A percentile compares a stretch with the other conserved stretches of the same genome.
These are phyloP conservation scores for Phlyctochytrium bullatum DNA, from an alignment of 192 early-diverging fungal genomes.

Conservation along the genomic window DNA sequence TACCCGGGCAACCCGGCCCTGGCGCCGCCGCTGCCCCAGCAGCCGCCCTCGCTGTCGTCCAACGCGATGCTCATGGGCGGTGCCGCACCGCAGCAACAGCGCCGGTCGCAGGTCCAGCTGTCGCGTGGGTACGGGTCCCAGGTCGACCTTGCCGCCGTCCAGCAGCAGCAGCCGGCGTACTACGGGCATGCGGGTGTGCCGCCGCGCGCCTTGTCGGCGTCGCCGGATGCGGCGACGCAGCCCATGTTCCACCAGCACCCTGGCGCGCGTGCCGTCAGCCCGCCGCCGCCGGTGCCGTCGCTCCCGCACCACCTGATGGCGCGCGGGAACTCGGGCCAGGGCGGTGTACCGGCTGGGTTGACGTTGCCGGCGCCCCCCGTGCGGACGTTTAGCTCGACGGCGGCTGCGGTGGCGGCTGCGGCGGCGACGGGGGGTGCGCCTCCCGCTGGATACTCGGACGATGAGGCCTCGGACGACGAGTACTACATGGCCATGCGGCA, in stretches of 20 bases:
- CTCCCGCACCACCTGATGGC: not conserved
- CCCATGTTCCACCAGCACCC: too few species aligned
- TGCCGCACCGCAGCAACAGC: too few species aligned
- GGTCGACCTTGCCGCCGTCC: not conserved
- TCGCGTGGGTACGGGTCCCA: not conserved
- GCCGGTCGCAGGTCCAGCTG: not conserved
- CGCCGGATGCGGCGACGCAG: not conserved
- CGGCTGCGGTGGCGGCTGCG: not conserved
- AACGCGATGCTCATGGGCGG: too few species aligned
- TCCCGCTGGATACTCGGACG: not conserved
- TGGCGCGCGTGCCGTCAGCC: not conserved
- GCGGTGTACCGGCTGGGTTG: too few species aligned
- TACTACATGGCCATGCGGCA: too few species aligned
- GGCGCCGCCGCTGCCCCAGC: not conserved
- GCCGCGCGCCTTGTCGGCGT: not conserved
- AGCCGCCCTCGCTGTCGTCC: too few species aligned
- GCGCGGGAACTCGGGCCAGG: not conserved
- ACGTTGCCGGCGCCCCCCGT: not conserved
- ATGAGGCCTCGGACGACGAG: not conserved
- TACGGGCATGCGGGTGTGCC: not conserved
- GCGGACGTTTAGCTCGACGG: not conserved
- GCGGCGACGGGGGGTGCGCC: too few species aligned
- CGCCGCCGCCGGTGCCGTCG: not conserved
- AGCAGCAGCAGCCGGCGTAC: too few species aligned
- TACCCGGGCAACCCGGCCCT: conserved; percentile 6